Conservation (phyloP, 257 asterid genomes). For the Coffea eugenioides region DNA sequence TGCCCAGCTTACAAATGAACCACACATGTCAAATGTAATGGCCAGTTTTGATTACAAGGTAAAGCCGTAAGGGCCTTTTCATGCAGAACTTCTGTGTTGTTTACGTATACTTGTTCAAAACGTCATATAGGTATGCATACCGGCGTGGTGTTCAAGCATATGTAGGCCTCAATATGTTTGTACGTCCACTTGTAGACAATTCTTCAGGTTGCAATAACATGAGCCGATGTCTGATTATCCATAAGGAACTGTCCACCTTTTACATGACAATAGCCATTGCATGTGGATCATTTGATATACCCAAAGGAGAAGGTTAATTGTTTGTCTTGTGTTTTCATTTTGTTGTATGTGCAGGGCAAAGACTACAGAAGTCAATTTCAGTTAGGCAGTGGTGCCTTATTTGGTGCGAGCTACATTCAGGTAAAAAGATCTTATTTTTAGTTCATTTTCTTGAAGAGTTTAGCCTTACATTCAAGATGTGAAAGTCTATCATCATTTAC, state of each 20-base stretch:
- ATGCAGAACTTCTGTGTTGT: neutral
- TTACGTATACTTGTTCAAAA: neutral
- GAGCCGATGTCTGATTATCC: neutral
- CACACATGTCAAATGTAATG: slow-evolving; percentile 95
- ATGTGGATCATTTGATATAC: neutral
- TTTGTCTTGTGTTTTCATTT: slow-evolving; percentile 6
- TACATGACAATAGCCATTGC: neutral
- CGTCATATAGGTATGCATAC: neutral
- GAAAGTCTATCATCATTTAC: neutral
- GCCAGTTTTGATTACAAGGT: slow-evolving; percentile 96
- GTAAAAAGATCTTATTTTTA: slow-evolving; percentile 35
- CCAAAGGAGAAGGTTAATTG: neutral
- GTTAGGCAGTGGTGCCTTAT: slow-evolving; percentile 77
- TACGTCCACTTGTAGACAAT: neutral
- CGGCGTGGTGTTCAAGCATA: neutral
- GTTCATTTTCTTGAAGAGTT: neutral
- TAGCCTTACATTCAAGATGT: neutral
- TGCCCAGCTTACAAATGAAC: slow-evolving; percentile 83
- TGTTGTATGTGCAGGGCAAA: slow-evolving; percentile 57
- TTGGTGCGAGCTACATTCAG: slow-evolving; percentile 96
- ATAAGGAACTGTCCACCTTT: neutral
- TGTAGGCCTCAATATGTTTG: neutral
- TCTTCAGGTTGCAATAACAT: neutral
- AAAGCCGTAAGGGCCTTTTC: neutral
- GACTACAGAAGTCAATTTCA: slow-evolving; percentile 88